phyloP scores from a whole-genome alignment of 164 flowering plant genomes.

The Aristolochia californica region DNA sequence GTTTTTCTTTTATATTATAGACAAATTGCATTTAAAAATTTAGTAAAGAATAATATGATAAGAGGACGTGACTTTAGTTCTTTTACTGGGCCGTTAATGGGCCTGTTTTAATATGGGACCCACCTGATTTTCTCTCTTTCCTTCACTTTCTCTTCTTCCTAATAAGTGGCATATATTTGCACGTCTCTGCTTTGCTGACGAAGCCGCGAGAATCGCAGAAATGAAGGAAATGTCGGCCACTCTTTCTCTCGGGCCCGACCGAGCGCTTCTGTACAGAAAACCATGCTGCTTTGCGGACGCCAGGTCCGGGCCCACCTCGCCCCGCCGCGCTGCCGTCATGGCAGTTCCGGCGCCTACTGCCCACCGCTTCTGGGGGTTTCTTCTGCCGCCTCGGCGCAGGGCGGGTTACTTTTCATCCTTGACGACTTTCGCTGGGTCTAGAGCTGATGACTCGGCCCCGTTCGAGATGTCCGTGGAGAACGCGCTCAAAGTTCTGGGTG shows the following conservation, averaged over 20 bases:
- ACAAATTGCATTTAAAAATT: no score
- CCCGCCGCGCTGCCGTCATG: neutral
- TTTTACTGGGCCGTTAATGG: no score
- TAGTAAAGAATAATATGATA: no score
- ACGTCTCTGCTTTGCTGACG: no score
- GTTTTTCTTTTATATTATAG: no score
- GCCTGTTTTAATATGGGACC: no score
- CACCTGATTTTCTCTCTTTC: no score
- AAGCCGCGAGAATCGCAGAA: neutral
- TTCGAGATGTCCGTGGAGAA: slow-evolving; percentile 81
- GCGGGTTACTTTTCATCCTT: neutral
- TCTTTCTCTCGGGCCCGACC: neutral
- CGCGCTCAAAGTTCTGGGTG: slow-evolving; percentile 81
- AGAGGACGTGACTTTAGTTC: no score
- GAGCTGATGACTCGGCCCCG: slow-evolving; percentile 63
- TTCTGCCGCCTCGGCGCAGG: neutral
- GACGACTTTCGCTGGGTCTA: slow-evolving; percentile 13
- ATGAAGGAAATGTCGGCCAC: neutral
- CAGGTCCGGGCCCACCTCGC: neutral
- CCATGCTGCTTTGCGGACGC: neutral
- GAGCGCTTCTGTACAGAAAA: neutral
- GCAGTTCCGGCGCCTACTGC: neutral
- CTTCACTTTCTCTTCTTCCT: no score
- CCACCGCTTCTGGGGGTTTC: neutral
- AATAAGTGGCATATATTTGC: no score